These are phyloP conservation scores for Aspergillus eucalypticola DNA, from an alignment of 2,329 filamentous ascomycete genomes.

Conservation along the genomic window DNA sequence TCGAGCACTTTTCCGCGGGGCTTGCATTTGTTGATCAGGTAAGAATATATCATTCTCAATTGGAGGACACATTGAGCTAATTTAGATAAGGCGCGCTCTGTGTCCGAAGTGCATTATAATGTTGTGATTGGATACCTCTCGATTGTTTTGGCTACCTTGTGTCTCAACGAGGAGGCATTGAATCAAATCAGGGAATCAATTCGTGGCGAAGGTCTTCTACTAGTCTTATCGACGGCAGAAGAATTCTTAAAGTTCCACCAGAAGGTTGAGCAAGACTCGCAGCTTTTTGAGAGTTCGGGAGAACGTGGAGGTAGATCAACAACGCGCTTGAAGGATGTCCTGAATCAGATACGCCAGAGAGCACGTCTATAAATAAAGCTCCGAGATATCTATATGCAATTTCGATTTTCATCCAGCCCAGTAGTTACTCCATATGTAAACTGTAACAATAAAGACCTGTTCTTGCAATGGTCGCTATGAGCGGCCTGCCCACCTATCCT, in stretches of 20 bases:
- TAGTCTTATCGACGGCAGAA: slow-evolving; percentile 59
- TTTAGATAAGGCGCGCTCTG: slow-evolving; percentile 50
- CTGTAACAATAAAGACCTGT: no score
- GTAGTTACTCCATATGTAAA: no score
- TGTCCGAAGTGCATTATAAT: slow-evolving; percentile 72
- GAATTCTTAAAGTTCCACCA: slow-evolving; percentile 64
- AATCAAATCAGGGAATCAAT: slow-evolving; percentile 46
- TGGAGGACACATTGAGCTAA: slow-evolving; percentile 12
- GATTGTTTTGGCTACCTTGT: slow-evolving; percentile 79
- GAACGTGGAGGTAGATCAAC: slow-evolving; percentile 56
- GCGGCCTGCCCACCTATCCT: no score
- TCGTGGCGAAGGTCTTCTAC: slow-evolving; percentile 49
- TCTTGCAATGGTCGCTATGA: no score
- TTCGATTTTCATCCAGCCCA: neutral
- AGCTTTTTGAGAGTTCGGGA: slow-evolving; percentile 45
- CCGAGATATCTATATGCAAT: neutral
- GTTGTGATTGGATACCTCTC: slow-evolving; percentile 86
- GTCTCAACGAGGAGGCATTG: slow-evolving; percentile 55
- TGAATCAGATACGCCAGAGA: slow-evolving; percentile 42
- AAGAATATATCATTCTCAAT: slow-evolving; percentile 34
- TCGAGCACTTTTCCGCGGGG: slow-evolving; percentile 67
- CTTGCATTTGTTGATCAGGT: slow-evolving; percentile 68
- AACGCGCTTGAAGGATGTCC: slow-evolving; percentile 54
- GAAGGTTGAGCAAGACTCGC: slow-evolving; percentile 55
- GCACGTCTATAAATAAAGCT: neutral